Conservation (phyloP, 1,284 basidiomycete species). For the Phlebopus sp. region DNA sequence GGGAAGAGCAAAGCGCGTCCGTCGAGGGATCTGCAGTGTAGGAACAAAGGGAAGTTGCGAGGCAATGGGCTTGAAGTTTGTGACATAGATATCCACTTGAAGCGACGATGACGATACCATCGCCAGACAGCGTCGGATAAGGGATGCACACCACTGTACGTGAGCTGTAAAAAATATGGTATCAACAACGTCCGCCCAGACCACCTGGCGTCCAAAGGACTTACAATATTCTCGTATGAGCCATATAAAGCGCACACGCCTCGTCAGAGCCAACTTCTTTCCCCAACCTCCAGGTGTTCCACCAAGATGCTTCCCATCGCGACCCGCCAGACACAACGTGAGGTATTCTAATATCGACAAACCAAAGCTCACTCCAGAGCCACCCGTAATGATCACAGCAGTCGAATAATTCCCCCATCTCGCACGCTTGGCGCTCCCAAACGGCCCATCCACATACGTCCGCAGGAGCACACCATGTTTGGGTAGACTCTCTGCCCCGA, state of each 20-base stretch:
- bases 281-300: conserved; percentile 44
- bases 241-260: conserved; percentile 80
- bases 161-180: conserved; percentile 51
- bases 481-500: conserved; percentile 28
- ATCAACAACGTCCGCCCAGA: conserved; percentile 1
- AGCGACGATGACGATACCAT: conserved; percentile 59
- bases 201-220: conserved; percentile 22
- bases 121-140: conserved; percentile 65
- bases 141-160: conserved; percentile 77
- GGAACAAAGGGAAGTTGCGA: conserved; percentile 3
- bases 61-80: conserved; percentile 43
- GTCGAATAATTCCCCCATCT: conserved; percentile 66
- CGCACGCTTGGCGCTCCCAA: conserved; percentile 70
- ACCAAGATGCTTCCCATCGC: conserved; percentile 47
- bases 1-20: not conserved
- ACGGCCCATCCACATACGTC: conserved; percentile 74
- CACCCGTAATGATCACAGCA: conserved; percentile 73
- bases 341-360: conserved; percentile 71
- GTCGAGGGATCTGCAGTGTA: conserved; percentile 1
- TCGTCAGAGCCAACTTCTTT: conserved; percentile 45
- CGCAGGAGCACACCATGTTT: conserved; percentile 57
- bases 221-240: conserved; percentile 77
- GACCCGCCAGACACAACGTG: conserved; percentile 58
- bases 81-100: conserved; percentile 81
- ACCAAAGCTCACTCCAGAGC: conserved; percentile 79